Percentiles rank a stretch among this genome's conserved stretches.
These are phyloP conservation scores for Quercus cerris DNA, from an alignment of 306 rosid species.

Conservation along the genomic window DNA sequence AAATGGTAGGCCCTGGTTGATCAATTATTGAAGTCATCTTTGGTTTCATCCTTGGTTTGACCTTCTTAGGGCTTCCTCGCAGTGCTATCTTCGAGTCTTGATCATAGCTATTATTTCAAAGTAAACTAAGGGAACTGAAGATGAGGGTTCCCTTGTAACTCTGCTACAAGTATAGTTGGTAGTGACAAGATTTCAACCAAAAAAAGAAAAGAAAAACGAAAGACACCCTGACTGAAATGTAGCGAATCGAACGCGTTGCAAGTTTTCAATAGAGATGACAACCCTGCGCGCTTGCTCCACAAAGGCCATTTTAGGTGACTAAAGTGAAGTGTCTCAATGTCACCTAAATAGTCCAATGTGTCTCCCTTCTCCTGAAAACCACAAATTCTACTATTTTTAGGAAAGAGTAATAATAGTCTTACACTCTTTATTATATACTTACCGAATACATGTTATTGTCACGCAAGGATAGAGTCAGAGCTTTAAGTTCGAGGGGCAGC, in stretches of 20 bases:
- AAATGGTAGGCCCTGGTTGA: neutral
- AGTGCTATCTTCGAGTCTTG: neutral
- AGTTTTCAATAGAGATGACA: no score
- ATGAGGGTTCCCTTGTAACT: neutral
- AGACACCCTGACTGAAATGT: neutral
- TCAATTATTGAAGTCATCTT: neutral
- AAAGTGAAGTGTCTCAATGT: neutral
- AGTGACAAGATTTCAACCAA: neutral
- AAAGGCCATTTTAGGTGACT: neutral
- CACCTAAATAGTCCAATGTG: neutral
- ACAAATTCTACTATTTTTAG: no score
- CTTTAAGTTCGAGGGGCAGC: fast-evolving
- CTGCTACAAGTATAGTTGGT: neutral
- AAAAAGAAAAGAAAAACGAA: neutral
- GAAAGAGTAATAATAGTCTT: no score
- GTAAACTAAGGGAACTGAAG: no score
- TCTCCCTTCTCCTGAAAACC: no score
- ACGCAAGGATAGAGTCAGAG: fast-evolving
- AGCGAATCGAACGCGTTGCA: neutral
- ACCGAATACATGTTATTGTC: no score
- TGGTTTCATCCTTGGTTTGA: neutral
- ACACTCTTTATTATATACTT: no score
- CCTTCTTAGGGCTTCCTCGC: neutral
- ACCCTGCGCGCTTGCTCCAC: neutral
- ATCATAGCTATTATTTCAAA: neutral